phyloP scores from a whole-genome alignment of 2,329 filamentous ascomycete genomes.

The Botrytis aclada region DNA sequence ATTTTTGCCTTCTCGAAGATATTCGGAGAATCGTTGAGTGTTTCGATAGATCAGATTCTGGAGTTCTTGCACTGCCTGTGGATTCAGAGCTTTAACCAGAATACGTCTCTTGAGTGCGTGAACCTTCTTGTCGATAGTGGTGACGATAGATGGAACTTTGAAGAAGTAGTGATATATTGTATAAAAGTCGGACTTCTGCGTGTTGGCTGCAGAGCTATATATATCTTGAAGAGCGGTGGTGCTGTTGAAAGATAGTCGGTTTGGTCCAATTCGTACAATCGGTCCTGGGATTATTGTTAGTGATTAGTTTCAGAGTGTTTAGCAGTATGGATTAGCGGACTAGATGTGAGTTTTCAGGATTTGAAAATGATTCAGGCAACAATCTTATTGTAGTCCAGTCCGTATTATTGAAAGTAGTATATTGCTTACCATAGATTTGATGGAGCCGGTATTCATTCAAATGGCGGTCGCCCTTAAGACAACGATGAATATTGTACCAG shows the following conservation, averaged over 20 bases:
- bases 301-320: not conserved
- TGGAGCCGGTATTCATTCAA: constrained; percentile 63
- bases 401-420: not conserved
- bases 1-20: not conserved
- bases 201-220: not conserved
- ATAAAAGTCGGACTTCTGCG: constrained; percentile 6
- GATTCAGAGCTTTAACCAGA: not conserved
- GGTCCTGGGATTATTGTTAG: constrained; percentile 42
- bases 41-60: not conserved
- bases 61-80: not conserved
- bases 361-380: not conserved
- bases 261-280: constrained; percentile 52
- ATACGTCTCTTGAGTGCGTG: not conserved
- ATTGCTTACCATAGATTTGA: constrained; percentile 60
- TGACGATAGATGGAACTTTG: not conserved
- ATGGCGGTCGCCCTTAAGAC: not conserved
- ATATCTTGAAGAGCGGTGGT: not conserved
- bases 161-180: constrained; percentile 7
- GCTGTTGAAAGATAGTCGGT: not conserved
- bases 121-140: not conserved
- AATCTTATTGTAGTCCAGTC: not conserved
- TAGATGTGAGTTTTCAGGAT: not conserved
- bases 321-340: not conserved
- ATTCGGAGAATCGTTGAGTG: not conserved
- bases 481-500: not conserved